Evolutionary conservation across 2,329 filamentous ascomycete species (phyloP), one percentile per base, ranked within the genome.

Genomic region (Cephalotrichum gorgonifer): DNA sequence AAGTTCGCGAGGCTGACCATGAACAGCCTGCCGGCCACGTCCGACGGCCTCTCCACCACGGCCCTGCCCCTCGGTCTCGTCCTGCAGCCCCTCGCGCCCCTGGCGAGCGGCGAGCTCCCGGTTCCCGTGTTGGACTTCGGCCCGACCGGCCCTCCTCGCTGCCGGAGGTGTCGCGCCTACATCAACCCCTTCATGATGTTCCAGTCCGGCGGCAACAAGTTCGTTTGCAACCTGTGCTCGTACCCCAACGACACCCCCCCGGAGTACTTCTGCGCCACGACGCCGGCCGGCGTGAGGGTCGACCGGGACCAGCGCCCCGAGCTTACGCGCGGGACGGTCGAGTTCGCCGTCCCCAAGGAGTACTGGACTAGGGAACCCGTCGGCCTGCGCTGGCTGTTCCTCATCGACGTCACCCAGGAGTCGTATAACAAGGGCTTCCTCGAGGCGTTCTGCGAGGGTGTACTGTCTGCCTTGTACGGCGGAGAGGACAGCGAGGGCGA

Each of bases 131-230:
- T 98, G 23, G 93, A 98, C 67, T 98, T 97, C 73, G 93, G 93
- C 44, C 89, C 96, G 39, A 70, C 72, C 35, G 93, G 93, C 0
- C 93, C 93, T 38, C 93, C 93, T 22, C 80, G 93, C 64, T 98
- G 93, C 67, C 81, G 88, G 58, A 78, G 93, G 68, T 98, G 93
- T 71, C 79, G 93, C 62, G 86, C 91, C 14, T 98, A 98, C 68
- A 94, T 98, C 69, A 98, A 98, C 62, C 93, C 93, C 2, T 98
- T 98, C 64, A 97, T 98, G 93, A 86, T 90, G 62, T 98, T 98
- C 75, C 80, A 86, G 51, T 85, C 86, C 15, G 91, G 91, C 33
- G 93, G 93, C 50, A 95, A 91, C 69, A 95, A 95, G 64, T 94
- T 95, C 63, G 88, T 95, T 47, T 98, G 93, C 72, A 98, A 98